phyloP scores from a whole-genome alignment of 441 rosid genomes.

The Erodium moschatum region DNA sequence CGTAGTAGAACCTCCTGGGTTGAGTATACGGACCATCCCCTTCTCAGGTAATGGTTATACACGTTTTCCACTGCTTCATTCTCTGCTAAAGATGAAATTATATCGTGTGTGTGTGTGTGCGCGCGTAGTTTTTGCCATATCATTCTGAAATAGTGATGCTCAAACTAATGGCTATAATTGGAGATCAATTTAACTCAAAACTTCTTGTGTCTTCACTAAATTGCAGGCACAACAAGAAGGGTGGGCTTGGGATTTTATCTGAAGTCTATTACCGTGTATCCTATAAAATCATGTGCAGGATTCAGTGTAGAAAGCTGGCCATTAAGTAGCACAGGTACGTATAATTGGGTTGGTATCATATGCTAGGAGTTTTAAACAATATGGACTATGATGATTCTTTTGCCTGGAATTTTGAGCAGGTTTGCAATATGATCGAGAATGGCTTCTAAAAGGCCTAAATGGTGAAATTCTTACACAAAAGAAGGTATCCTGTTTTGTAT shows the following conservation, averaged over 20 bases:
- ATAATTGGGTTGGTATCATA: background rate
- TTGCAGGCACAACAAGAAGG: conserved; percentile 40
- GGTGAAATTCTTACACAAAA: conserved; percentile 84
- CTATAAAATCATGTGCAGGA: conserved; percentile 87
- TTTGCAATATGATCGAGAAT: conserved; percentile 72
- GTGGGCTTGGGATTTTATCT: conserved; percentile 30
- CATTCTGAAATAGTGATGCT: background rate
- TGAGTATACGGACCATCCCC: conserved; percentile 27
- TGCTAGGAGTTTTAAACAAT: background rate
- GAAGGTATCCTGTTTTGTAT: conserved; percentile 42
- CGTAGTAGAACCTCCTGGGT: conserved; percentile 26
- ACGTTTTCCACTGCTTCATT: conserved; percentile 12
- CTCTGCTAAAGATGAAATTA: background rate
- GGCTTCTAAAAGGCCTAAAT: conserved; percentile 65
- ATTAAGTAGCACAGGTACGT: conserved; percentile 66
- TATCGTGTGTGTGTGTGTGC: too few relatives aligned
- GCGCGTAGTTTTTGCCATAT: background rate
- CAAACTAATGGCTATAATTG: background rate
- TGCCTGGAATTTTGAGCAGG: conserved; percentile 38
- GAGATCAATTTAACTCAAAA: background rate
- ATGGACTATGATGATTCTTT: conserved; percentile 8
- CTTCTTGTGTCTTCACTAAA: conserved; percentile 13
- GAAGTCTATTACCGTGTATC: conserved; percentile 61
- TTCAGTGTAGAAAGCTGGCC: conserved; percentile 74
- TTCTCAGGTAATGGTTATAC: conserved; percentile 39